Conservation (phyloP, 495 filamentous ascomycete species). For the Polyplosphaeria fusca region DNA sequence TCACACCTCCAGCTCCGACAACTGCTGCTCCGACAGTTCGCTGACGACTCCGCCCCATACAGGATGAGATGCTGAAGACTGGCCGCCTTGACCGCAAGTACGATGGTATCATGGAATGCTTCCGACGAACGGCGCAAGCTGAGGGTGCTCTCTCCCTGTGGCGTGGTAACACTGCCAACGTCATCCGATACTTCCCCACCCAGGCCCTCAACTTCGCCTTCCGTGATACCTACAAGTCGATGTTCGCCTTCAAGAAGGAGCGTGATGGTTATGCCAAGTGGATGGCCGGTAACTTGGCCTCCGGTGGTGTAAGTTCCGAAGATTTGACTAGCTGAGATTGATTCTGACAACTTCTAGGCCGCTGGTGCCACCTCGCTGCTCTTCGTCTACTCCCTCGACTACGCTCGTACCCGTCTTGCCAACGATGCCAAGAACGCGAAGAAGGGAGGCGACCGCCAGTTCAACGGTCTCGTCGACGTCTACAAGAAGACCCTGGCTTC, state of each 20-base stretch:
- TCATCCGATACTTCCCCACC: conserved; percentile 99
- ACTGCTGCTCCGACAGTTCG: not conserved
- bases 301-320: conserved; percentile 99
- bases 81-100: conserved; percentile 98
- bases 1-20: not conserved
- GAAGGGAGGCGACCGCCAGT: conserved; percentile 96
- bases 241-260: conserved; percentile 99
- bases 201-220: conserved; percentile 99
- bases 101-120: conserved; percentile 91
- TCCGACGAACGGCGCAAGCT: conserved; percentile 75
- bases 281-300: conserved; percentile 99
- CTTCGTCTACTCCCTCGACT: conserved; percentile 99
- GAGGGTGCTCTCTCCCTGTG: conserved; percentile 88
- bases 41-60: conserved; percentile 19
- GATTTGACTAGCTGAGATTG: too few species aligned
- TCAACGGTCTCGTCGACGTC: conserved; percentile 98
- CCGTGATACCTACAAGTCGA: conserved; percentile 99
- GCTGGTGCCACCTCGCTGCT: conserved; percentile 99
- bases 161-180: conserved; percentile 99
- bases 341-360: too few species aligned
- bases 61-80: conserved; percentile 99
- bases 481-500: conserved; percentile 99
- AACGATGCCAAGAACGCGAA: conserved; percentile 98
- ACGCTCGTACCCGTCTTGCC: conserved; percentile 99
- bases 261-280: conserved; percentile 97